Evolutionary conservation across 495 filamentous ascomycete species (phyloP), one percentile per base, ranked within the genome.

Genomic region (Entonaema liquescens): DNA sequence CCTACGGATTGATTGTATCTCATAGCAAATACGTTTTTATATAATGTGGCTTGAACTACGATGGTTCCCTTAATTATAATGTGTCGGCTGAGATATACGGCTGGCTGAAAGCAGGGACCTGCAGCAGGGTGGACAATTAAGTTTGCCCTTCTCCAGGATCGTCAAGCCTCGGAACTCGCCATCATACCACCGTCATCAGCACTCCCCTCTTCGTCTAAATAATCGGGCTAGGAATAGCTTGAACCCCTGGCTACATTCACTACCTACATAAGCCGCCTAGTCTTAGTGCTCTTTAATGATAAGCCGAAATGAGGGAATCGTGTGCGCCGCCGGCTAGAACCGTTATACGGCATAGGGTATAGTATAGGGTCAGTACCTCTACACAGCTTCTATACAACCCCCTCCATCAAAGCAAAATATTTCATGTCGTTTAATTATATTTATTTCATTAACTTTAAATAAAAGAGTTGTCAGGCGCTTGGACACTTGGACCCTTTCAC

Each of bases 51-150:
- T n/a, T n/a, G n/a, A n/a, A n/a, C n/a, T n/a, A n/a, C n/a, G n/a
- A n/a, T n/a, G n/a, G n/a, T n/a, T n/a, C n/a, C n/a, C n/a, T n/a
- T n/a, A n/a, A n/a, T n/a, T n/a, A n/a, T n/a, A n/a, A n/a, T 11
- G 29, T 65, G 61, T 54, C 52, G 67, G 67, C 55, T 50, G 19
- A 54, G 36, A 59, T 31, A 59, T 31, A 35, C 60, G 61, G 67
- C 67, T 65, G 47, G 61, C 67, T 70, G 67, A 70, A 54, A 59
- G 42, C 36, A 52, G 23, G 67, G 55, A 29, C 49, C 23, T 53
- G 49, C 26, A 15, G 49, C 26, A 53, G 21, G 42, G 42, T 31
- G 35, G 36, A 36, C 17, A 25, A 33, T 17, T 57, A 35, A 21
- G 59, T 23, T 23, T 56, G 15, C 36, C 26, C n/a, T 54, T 36